Base-by-base conservation (phyloP, 1,284 basidiomycete species). In the Erythrobasidium hasegawianum region DNA sequence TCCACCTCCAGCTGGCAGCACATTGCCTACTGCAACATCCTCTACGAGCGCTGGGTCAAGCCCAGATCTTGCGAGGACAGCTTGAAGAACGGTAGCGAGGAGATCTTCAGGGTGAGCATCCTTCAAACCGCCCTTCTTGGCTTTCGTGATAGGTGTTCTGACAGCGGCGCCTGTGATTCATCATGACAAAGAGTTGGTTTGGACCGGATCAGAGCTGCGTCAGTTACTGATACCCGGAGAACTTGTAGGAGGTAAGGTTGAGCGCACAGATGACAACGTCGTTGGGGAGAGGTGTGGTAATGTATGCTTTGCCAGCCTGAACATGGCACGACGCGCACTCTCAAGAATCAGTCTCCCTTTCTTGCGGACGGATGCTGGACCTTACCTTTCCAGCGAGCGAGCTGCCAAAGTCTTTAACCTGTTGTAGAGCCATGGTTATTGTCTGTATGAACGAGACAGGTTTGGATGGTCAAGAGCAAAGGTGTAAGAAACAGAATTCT, bases 91-190 rank as follows among this genome's bases (percentile, higher is more conserved):
- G 67, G 85, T 86, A 24, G 88, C 86, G 70, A 97, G 85, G 72
- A 96, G 81, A 74, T 95, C 88, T 75, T 97, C 95, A 11, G 92
- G 90, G 57, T 86, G 83, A 26, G 89, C 90, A 78, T 95, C 91
- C 78, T 96, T 92, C 82, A 97, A 93, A 14, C 90, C 91, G 65
- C 94, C 94, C 78, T 95, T 96, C 79, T 84, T 89, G 29, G 85
- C 86, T 86, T 88, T 64, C 49, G 88, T 87, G 72, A 89, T 82
- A 13, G 88, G 85, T 8, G 88, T 90, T 33, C 90, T 84, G 71
- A 87, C 86, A 20, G 88, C 86, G 73, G 89, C 89, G 1, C 89
- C 91, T 65, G 62, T 47, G 9, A 26, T 7, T 16, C n/a, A n/a
- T 9, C n/a, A 0, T 38, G n/a, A n/a, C n/a, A n/a, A n/a, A n/a